Percentiles rank a stretch among this genome's conserved stretches.
phyloP scores from a whole-genome alignment of 495 filamentous ascomycete species.

The Aspergillus olivimuriae region DNA sequence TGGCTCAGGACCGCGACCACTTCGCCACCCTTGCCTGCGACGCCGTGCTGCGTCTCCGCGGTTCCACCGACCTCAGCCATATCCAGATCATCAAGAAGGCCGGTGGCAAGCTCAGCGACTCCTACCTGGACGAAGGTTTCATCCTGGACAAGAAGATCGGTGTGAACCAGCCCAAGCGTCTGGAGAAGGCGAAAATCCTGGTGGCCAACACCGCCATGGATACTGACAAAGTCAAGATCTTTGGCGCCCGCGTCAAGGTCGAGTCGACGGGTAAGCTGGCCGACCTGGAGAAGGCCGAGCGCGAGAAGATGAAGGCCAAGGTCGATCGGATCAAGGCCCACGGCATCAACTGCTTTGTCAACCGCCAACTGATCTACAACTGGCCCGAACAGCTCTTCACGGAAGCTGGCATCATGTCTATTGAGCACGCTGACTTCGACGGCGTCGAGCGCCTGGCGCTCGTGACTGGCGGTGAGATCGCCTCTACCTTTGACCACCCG shows the following conservation, averaged over 20 bases:
- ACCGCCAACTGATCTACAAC: slow-evolving; percentile 98
- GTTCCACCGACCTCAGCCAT: slow-evolving; percentile 90
- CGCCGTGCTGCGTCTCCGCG: slow-evolving; percentile 83
- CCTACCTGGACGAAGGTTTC: slow-evolving; percentile 96
- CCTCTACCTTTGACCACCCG: slow-evolving; percentile 96
- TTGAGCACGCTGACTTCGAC: slow-evolving; percentile 98
- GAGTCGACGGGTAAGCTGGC: slow-evolving; percentile 92
- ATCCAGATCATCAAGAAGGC: slow-evolving; percentile 99
- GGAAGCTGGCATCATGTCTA: slow-evolving; percentile 94
- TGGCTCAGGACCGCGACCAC: slow-evolving; percentile 87
- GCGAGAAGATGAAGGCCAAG: slow-evolving; percentile 98
- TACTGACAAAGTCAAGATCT: slow-evolving; percentile 99
- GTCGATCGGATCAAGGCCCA: slow-evolving; percentile 98
- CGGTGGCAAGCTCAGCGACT: slow-evolving; percentile 92
- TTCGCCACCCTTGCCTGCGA: slow-evolving; percentile 90
- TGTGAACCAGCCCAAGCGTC: slow-evolving; percentile 93
- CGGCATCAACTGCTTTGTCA: slow-evolving; percentile 99
- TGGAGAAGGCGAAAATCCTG: slow-evolving; percentile 97
- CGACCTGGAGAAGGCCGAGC: slow-evolving; percentile 94
- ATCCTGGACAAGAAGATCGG: slow-evolving; percentile 98
- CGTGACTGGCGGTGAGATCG: slow-evolving; percentile 94
- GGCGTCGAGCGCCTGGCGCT: slow-evolving; percentile 92
- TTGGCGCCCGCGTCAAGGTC: slow-evolving; percentile 89
- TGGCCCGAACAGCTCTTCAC: slow-evolving; percentile 99
- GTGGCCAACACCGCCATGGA: slow-evolving; percentile 99